Evolutionary conservation across 2,329 filamentous ascomycete species (phyloP), one percentile per base, ranked within the genome.

Genomic region (Sclerotinia spermophila): DNA sequence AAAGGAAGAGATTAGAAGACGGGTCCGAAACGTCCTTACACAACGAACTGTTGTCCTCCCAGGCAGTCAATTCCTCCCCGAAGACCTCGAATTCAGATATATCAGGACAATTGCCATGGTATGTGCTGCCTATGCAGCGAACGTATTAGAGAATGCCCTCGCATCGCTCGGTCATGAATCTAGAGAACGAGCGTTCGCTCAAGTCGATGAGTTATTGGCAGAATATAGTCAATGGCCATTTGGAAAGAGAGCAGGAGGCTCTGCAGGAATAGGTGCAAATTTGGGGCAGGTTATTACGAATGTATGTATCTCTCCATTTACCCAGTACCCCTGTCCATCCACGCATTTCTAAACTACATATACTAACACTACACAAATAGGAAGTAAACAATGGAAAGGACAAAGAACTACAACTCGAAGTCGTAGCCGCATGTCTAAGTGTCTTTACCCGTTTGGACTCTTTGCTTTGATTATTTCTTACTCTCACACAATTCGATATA

Each of bases 191-290:
- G 95, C 96, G 6, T 99, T 98, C 81, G 93, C 94, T 55, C 95
- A 98, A 84, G 97, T 97, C 27, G 96, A 99, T 81, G 96, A 98
- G 83, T 83, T 99, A 74, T 84, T 99, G 71, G 93, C 93, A 56
- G 95, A 98, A 80, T 99, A 97, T 82, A 97, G 93, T 78, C 96
- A 98, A 83, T 99, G 92, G 91, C 96, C 96, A 0, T 99, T 99
- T 83, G 94, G 90, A 68, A 91, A 90, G 82, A 92, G 94, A 82
- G 79, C 87, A 6, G 88, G 88, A 56, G 92, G 93, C 45, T 89
- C 82, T 51, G 88, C 93, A 74, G 94, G 94, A 44, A 94, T 98
- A 69, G 96, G 94, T 62, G 94, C 95, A 75, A 99, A 99, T 80
- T 82, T 99, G 79, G 92, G 93, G 61, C 92, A 96, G 81, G 89